Conservation (phyloP, 2,329 filamentous ascomycete genomes). For the Epichloe uncinata region DNA sequence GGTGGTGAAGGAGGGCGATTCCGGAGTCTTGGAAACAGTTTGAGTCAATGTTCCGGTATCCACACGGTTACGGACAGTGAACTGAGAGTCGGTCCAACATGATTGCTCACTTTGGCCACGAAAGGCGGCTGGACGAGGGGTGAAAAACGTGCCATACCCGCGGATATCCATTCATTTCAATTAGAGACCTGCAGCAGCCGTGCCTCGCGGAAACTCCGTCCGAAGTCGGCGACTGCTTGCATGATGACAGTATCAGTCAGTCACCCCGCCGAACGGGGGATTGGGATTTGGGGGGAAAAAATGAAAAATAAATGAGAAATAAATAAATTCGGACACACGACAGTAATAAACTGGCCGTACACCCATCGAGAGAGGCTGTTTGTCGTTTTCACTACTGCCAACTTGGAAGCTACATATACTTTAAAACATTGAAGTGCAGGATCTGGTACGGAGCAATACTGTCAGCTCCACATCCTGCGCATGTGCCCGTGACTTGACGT, state of each 20-base stretch:
- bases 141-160: neutral
- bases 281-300: too few species aligned
- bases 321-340: too few species aligned
- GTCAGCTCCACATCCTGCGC: neutral
- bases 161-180: neutral
- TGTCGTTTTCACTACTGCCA: too few species aligned
- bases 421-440: too few species aligned
- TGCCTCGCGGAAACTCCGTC: neutral
- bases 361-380: too few species aligned
- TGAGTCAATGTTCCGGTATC: neutral
- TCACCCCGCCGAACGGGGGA: too few species aligned
- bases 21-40: neutral
- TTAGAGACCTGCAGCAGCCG: neutral
- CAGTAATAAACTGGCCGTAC: too few species aligned
- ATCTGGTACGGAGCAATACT: too few species aligned
- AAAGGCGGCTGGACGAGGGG: neutral
- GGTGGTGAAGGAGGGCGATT: neutral
- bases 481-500: slow-evolving; percentile 1
- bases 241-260: too few species aligned
- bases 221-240: neutral
- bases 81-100: neutral
- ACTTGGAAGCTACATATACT: too few species aligned
- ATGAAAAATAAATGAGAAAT: too few species aligned
- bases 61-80: neutral
- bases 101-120: neutral